A percentile compares a stretch with the other conserved stretches of the same genome.
Evolutionary conservation across 2,329 filamentous ascomycete species (phyloP).

Genomic region (Calonectria pseudoreteaudii): DNA sequence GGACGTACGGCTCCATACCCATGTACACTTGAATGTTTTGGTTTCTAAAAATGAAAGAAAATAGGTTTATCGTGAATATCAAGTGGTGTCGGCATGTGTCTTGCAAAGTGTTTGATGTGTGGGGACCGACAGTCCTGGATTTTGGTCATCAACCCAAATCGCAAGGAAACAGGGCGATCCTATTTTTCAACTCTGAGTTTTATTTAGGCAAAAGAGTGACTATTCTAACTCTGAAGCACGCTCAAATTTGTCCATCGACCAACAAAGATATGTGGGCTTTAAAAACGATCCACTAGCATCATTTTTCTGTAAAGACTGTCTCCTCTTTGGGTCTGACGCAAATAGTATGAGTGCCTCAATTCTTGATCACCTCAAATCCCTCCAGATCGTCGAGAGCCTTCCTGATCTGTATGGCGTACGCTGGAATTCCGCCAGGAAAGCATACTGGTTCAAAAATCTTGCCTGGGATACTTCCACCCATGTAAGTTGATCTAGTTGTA

Average conservation of each 20-base stretch:
- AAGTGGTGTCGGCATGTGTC: too few species aligned
- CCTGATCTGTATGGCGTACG: slow-evolving; percentile 45
- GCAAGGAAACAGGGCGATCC: neutral
- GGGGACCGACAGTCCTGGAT: neutral
- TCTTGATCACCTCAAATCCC: slow-evolving; percentile 37
- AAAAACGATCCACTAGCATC: neutral
- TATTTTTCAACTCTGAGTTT: neutral
- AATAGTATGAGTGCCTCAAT: neutral
- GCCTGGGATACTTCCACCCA: slow-evolving; percentile 66
- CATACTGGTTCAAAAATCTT: slow-evolving; percentile 65
- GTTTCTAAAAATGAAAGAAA: neutral
- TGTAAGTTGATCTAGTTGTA: slow-evolving; percentile 62
- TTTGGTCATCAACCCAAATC: neutral
- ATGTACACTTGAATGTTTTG: neutral
- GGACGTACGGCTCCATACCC: neutral
- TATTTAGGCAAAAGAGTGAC: neutral
- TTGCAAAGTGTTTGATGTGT: neutral
- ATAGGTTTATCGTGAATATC: too few species aligned
- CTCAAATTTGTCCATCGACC: neutral
- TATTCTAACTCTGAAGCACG: neutral
- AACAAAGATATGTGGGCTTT: neutral
- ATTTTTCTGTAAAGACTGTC: neutral
- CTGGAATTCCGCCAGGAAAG: slow-evolving; percentile 56
- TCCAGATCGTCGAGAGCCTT: slow-evolving; percentile 33
- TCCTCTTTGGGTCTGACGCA: neutral